Evolutionary conservation across 2,329 filamentous ascomycete species (phyloP).

Genomic region (Xylaria sp.): DNA sequence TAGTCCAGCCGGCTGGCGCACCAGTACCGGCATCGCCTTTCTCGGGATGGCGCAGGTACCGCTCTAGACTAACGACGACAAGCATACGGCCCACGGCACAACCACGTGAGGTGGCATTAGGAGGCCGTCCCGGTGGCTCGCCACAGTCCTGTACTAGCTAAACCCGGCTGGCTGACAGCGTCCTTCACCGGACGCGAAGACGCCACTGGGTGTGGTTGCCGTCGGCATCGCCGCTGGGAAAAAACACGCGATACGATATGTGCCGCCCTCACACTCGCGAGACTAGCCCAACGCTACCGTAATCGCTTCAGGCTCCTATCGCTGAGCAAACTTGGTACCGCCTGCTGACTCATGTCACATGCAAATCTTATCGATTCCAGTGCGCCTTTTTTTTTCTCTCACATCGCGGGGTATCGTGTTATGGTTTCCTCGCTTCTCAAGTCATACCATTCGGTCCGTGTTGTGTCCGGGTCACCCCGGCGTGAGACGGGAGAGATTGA

Average conservation of each 20-base stretch:
- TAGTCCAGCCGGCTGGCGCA: constrained; percentile 47
- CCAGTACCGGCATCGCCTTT: constrained; percentile 31
- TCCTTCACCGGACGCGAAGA: not conserved
- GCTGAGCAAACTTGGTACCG: no score
- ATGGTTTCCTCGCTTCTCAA: not conserved
- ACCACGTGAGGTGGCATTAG: constrained; percentile 19
- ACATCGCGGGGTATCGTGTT: constrained; percentile 4
- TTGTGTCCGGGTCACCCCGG: constrained; percentile 56
- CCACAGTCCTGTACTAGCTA: not conserved
- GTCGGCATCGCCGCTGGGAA: not conserved
- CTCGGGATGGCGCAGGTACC: constrained; percentile 38
- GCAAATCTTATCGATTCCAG: not conserved
- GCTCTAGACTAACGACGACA: constrained; percentile 16
- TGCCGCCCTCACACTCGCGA: not conserved
- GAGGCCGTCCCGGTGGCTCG: constrained; percentile 12
- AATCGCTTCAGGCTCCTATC: not conserved
- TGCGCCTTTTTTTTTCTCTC: not conserved
- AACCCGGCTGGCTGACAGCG: not conserved
- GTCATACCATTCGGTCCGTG: constrained; percentile 38
- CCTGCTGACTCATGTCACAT: not conserved
- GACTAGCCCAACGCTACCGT: not conserved
- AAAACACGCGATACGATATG: not conserved
- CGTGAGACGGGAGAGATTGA: constrained; percentile 38
- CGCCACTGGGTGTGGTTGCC: not conserved
- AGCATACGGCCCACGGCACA: constrained; percentile 3